Evolutionary conservation across 345 rosid species (phyloP).

Genomic region (Populus davidiana): DNA sequence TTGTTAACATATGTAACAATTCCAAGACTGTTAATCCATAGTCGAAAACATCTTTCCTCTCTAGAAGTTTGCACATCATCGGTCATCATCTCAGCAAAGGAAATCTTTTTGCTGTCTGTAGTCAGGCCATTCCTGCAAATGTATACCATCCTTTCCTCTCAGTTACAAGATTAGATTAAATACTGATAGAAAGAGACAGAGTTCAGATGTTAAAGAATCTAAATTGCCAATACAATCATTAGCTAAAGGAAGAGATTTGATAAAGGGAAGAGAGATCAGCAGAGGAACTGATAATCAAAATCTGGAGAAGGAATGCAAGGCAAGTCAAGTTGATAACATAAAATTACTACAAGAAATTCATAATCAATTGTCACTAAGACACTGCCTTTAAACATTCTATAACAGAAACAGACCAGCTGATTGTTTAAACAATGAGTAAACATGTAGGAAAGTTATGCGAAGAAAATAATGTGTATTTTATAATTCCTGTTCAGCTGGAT

Average conservation of each 20-base stretch:
- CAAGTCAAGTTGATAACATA: neutral
- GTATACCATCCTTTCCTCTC: conserved; percentile 9
- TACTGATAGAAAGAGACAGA: neutral
- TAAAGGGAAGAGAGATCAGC: neutral
- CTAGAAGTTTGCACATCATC: conserved; percentile 80
- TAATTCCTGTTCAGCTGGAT: neutral
- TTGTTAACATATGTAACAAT: conserved; percentile 68
- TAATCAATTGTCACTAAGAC: neutral
- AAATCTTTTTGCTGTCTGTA: conserved; percentile 56
- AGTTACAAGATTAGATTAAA: neutral
- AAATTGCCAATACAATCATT: neutral
- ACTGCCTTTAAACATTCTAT: neutral
- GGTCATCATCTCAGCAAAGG: conserved; percentile 89
- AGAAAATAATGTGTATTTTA: neutral
- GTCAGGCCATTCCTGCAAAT: conserved; percentile 79
- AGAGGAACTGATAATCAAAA: neutral
- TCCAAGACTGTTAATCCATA: conserved; percentile 95
- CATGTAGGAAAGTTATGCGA: neutral
- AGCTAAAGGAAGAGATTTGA: neutral
- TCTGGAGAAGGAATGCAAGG: neutral
- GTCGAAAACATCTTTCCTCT: conserved; percentile 86
- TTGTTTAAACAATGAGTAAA: neutral
- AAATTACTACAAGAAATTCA: neutral
- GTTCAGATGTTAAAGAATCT: neutral
- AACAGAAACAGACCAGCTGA: neutral